Conservation (phyloP, 1,139 yeast species). For the Arxiozyma slooffiae region DNA sequence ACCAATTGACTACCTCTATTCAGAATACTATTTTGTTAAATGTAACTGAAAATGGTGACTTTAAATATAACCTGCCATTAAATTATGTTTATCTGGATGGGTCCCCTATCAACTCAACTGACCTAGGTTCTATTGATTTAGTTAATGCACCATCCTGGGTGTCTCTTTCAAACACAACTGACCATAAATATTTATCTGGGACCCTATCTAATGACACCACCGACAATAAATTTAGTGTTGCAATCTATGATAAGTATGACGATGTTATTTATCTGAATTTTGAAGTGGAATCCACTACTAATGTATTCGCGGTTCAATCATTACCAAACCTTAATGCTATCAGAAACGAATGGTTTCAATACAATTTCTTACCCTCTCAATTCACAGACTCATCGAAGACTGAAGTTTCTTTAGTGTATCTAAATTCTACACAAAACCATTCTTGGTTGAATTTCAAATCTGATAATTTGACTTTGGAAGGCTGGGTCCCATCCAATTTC, state of each 20-base stretch:
- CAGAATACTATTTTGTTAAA: conserved; percentile 44
- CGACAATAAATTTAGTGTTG: conserved; percentile 40
- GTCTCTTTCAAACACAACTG: conserved; percentile 33
- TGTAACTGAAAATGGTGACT: conserved; percentile 51
- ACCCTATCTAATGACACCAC: conserved; percentile 40
- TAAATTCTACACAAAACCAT: conserved; percentile 31
- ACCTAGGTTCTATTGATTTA: conserved; percentile 46
- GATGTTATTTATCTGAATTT: conserved; percentile 55
- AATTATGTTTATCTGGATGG: conserved; percentile 54
- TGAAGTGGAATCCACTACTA: conserved; percentile 34
- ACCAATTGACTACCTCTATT: conserved; percentile 54
- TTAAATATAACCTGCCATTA: conserved; percentile 54
- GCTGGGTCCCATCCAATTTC: conserved; percentile 56
- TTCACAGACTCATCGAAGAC: conserved; percentile 49
- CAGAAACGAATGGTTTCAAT: conserved; percentile 47
- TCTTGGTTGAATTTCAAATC: conserved; percentile 59
- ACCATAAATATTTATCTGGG: conserved; percentile 41
- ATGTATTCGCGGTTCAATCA: conserved; percentile 42
- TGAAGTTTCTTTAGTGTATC: conserved; percentile 38
- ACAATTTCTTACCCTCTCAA: conserved; percentile 42
- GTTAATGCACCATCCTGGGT: conserved; percentile 56
- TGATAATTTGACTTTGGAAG: conserved; percentile 56
- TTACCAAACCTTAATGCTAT: conserved; percentile 58
- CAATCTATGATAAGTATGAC: conserved; percentile 51
- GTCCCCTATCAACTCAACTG: conserved; percentile 35